phyloP scores from a whole-genome alignment of 257 asterid genomes.

The Verbena officinalis region DNA sequence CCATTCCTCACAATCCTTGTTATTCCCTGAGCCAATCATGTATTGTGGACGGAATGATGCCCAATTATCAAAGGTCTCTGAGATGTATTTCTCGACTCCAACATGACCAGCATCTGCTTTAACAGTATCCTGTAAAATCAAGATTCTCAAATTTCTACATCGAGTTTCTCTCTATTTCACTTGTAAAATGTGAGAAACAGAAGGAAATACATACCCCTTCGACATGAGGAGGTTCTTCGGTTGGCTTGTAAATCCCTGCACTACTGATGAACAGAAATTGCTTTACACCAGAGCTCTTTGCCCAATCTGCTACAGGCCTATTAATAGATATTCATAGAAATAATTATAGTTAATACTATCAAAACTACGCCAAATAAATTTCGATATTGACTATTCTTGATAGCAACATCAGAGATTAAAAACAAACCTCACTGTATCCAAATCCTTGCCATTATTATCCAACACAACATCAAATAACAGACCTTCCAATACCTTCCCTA shows the following conservation, averaged over 20 bases:
- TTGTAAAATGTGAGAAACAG: neutral
- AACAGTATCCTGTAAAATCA: constrained; percentile 66
- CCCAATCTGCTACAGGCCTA: constrained; percentile 98
- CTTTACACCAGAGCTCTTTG: constrained; percentile 71
- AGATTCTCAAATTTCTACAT: constrained; percentile 1
- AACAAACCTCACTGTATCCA: constrained; percentile 75
- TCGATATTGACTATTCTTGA: too few relatives aligned
- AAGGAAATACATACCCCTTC: constrained; percentile 86
- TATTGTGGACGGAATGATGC: constrained; percentile 90
- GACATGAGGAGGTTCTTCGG: constrained; percentile 93
- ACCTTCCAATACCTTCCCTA: constrained; percentile 78
- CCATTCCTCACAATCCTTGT: constrained; percentile 99
- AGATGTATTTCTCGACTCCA: constrained; percentile 79
- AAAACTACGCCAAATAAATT: too few relatives aligned
- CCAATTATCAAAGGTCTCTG: constrained; percentile 73
- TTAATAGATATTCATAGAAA: constrained; percentile 19
- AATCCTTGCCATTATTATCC: constrained; percentile 97
- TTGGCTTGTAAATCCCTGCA: constrained; percentile 91
- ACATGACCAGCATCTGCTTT: constrained; percentile 96
- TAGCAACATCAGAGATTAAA: too few relatives aligned
- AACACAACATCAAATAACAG: constrained; percentile 76
- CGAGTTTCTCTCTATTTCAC: constrained; percentile 3
- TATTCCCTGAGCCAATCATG: constrained; percentile 97
- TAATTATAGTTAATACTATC: too few relatives aligned
- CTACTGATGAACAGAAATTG: constrained; percentile 92